A percentile compares a stretch with the other conserved stretches of the same genome.
These are phyloP conservation scores for Colletotrichum orchidophilum DNA, from an alignment of 2,329 filamentous ascomycete species.

Conservation along the genomic window DNA sequence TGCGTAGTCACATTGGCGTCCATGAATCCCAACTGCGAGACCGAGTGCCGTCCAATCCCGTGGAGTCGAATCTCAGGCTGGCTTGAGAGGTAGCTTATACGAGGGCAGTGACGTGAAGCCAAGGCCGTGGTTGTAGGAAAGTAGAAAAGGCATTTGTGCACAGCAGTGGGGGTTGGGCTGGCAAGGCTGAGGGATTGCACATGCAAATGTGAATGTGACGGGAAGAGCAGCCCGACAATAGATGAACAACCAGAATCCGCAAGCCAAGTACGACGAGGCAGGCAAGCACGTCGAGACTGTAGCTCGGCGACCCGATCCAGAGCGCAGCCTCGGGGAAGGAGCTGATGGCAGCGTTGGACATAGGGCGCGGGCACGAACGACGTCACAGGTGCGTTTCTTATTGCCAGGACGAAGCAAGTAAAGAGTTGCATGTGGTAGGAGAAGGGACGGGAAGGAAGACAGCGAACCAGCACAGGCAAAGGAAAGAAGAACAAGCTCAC, in stretches of 20 bases:
- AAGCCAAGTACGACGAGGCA: too few relatives aligned
- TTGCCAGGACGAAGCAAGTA: background rate
- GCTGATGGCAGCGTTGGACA: background rate
- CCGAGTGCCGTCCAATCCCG: background rate
- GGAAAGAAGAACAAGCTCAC: slow-evolving; percentile 10
- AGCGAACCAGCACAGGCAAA: background rate
- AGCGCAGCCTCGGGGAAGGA: background rate
- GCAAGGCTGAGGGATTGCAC: background rate
- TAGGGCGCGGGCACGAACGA: slow-evolving; percentile 7
- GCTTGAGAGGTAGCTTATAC: background rate
- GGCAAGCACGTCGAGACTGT: background rate
- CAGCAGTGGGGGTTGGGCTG: background rate
- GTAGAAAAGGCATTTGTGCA: background rate
- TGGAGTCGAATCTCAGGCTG: background rate
- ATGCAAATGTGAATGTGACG: background rate
- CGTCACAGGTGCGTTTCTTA: slow-evolving; percentile 13
- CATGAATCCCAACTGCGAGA: background rate
- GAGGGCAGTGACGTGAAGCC: background rate
- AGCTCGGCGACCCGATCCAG: background rate
- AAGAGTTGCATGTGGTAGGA: slow-evolving; percentile 1
- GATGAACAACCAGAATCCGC: background rate
- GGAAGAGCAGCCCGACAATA: background rate
- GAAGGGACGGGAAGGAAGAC: background rate
- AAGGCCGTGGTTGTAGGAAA: background rate
- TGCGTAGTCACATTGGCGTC: background rate